These are phyloP conservation scores for Helianthus annuus DNA, from an alignment of 129 eudicot species.

Conservation along the genomic window HanXRQr2.0-SUNRISE NC_035440.2:7665507-7666006, in stretches of 20 bases:
- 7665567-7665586: too few relatives aligned
- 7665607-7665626: too few relatives aligned
- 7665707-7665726: background rate
- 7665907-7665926: conserved; percentile 35
- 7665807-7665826: conserved; percentile 33
- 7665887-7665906: background rate
- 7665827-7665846: conserved; percentile 21
- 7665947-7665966: conserved; percentile 71
- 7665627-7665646: too few relatives aligned
- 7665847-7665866: background rate
- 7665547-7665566: too few relatives aligned
- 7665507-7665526: too few relatives aligned
- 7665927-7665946: conserved; percentile 45
- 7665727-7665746: background rate
- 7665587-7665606: too few relatives aligned
- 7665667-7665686: conserved; percentile 1
- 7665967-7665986: conserved; percentile 39
- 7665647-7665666: conserved; percentile 11
- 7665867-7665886: background rate
- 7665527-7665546: too few relatives aligned
- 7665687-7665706: conserved; percentile 7
- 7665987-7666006: conserved; percentile 36
- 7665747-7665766: background rate
- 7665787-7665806: conserved; percentile 19
- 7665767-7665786: background rate